Evolutionary conservation across 768 basidiomycete genomes (phyloP).

Genomic region (Lentinus brumalis): DNA sequence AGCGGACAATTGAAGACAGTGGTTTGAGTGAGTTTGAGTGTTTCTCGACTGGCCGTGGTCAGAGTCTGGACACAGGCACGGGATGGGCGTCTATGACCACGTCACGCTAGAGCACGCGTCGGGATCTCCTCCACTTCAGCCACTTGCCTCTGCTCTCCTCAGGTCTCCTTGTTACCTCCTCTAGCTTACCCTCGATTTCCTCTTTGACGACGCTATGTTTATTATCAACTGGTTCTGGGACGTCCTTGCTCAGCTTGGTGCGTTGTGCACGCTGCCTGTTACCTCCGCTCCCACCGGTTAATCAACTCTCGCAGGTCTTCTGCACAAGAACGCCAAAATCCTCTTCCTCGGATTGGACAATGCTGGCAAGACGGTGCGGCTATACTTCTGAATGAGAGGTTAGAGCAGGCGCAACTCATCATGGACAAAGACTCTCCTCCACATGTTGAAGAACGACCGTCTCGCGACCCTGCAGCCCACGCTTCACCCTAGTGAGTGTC

Average conservation of each 20-base stretch:
- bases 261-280: conserved; percentile 25
- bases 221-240: conserved; percentile 98
- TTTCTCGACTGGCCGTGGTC: neutral
- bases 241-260: conserved; percentile 90
- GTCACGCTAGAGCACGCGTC: conserved; percentile 16
- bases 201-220: conserved; percentile 59
- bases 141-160: conserved; percentile 3
- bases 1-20: too few relatives aligned
- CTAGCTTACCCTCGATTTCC: conserved; percentile 2
- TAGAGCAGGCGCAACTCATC: neutral
- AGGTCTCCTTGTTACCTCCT: conserved; percentile 9
- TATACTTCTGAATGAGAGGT: neutral
- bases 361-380: conserved; percentile 91
- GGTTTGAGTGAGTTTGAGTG: neutral
- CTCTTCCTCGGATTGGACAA: conserved; percentile 98
- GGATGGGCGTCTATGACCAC: conserved; percentile 16
- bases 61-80: conserved; percentile 2
- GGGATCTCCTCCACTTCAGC: conserved; percentile 4
- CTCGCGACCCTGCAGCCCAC: conserved; percentile 97
- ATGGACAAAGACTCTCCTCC: conserved; percentile 78
- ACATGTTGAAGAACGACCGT: conserved; percentile 99
- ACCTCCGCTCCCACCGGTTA: neutral
- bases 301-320: conserved; percentile 55
- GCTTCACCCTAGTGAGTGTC: conserved; percentile 85
- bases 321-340: conserved; percentile 99